Conservation (phyloP, 2,329 filamentous ascomycete species). For the Stachybotrys chlorohalonatus region DNA sequence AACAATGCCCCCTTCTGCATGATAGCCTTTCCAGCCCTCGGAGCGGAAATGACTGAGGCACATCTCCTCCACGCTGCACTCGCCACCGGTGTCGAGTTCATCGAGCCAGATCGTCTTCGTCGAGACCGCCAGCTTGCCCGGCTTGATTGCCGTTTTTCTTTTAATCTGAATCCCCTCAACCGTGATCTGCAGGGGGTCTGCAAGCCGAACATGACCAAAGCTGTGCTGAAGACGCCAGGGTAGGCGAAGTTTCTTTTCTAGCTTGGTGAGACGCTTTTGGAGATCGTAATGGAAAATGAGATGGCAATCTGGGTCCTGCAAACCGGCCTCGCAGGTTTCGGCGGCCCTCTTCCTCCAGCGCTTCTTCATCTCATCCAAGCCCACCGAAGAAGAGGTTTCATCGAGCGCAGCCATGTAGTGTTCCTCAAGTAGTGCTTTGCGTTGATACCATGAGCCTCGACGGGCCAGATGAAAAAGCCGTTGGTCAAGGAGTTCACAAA, state of each 20-base stretch:
- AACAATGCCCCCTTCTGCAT: slow-evolving; percentile 83
- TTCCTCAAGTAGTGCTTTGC: slow-evolving; percentile 88
- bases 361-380: slow-evolving; percentile 55
- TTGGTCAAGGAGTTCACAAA: slow-evolving; percentile 70
- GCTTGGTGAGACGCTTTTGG: slow-evolving; percentile 85
- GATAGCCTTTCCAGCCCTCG: slow-evolving; percentile 88
- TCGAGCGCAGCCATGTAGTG: slow-evolving; percentile 74
- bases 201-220: slow-evolving; percentile 76
- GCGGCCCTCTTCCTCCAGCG: slow-evolving; percentile 73
- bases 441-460: slow-evolving; percentile 89
- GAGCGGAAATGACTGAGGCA: slow-evolving; percentile 78
- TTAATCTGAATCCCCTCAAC: slow-evolving; percentile 74
- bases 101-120: slow-evolving; percentile 86
- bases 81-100: slow-evolving; percentile 54
- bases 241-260: slow-evolving; percentile 77
- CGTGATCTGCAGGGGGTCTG: slow-evolving; percentile 64
- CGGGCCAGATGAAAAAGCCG: slow-evolving; percentile 76
- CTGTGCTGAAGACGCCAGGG: slow-evolving; percentile 84
- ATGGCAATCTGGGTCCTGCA: slow-evolving; percentile 85
- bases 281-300: slow-evolving; percentile 90
- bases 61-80: slow-evolving; percentile 90
- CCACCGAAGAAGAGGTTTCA: slow-evolving; percentile 25
- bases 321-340: slow-evolving; percentile 72
- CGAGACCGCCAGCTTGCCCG: slow-evolving; percentile 32
- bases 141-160: slow-evolving; percentile 38